Conservation (phyloP, 140 eudicot genomes). For the Stevia rebaudiana region DNA sequence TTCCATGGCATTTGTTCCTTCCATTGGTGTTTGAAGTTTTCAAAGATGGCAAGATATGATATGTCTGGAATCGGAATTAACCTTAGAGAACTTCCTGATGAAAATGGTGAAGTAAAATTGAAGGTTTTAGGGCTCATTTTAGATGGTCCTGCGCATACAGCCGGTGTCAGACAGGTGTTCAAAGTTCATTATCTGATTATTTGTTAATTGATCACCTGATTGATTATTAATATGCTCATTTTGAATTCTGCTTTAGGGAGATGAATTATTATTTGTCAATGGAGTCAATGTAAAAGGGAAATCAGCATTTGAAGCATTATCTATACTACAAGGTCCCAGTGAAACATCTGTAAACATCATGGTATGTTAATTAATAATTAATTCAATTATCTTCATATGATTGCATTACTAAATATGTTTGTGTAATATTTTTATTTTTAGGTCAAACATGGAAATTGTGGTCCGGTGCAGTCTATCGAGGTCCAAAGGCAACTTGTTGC, state of each 20-base stretch:
- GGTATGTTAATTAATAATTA: conserved; percentile 27
- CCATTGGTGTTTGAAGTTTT: conserved; percentile 59
- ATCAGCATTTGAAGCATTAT: conserved; percentile 87
- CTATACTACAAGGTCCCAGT: conserved; percentile 83
- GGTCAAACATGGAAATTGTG: conserved; percentile 95
- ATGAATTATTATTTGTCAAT: conserved; percentile 69
- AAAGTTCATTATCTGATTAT: background rate
- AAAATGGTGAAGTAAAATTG: conserved; percentile 53
- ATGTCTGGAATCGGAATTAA: conserved; percentile 93
- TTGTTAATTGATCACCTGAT: background rate
- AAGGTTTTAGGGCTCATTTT: conserved; percentile 85
- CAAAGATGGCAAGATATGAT: conserved; percentile 97
- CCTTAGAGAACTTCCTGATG: conserved; percentile 84
- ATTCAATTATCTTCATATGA: background rate
- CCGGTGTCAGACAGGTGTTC: conserved; percentile 86
- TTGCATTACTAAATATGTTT: background rate
- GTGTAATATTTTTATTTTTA: conserved; percentile 17
- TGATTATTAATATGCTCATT: background rate
- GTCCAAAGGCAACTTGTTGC: conserved; percentile 85
- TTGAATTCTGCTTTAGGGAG: conserved; percentile 46
- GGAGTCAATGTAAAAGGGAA: conserved; percentile 79
- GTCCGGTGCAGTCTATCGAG: conserved; percentile 58
- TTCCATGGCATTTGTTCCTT: conserved; percentile 69
- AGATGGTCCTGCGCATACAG: conserved; percentile 91
- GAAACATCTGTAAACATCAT: conserved; percentile 74